These are phyloP conservation scores for Termitomyces eurrhizus DNA, from an alignment of 768 basidiomycete species.

Conservation along the genomic window DNA sequence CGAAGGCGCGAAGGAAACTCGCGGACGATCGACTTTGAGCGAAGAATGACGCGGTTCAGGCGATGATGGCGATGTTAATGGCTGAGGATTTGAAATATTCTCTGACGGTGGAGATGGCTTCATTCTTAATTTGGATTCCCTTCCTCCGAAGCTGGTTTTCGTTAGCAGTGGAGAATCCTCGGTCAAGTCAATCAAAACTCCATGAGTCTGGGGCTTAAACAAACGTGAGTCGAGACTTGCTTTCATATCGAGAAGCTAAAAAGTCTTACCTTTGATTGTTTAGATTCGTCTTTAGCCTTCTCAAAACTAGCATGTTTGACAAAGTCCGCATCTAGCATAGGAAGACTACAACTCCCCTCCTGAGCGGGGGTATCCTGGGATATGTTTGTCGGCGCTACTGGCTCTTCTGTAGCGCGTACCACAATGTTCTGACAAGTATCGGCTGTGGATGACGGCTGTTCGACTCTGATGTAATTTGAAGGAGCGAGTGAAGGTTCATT, in stretches of 20 bases:
- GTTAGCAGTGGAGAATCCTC: slow-evolving; percentile 18
- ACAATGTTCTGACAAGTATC: neutral
- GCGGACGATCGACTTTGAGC: slow-evolving; percentile 5
- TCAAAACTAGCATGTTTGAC: neutral
- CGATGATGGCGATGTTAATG: neutral
- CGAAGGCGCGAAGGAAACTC: slow-evolving; percentile 13
- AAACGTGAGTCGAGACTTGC: neutral
- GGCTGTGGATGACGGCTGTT: slow-evolving; percentile 4
- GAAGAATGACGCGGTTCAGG: neutral
- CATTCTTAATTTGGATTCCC: neutral
- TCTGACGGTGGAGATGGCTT: neutral
- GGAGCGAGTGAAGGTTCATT: slow-evolving; percentile 7
- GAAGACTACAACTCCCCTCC: neutral
- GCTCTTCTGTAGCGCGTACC: neutral
- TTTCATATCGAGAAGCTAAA: slow-evolving; percentile 1
- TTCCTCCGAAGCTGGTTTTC: neutral
- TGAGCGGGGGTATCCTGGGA: neutral
- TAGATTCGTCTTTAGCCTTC: slow-evolving; percentile 5
- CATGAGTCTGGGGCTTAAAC: neutral
- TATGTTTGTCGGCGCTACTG: neutral
- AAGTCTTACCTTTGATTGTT: slow-evolving; percentile 3
- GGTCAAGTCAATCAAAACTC: slow-evolving; percentile 44
- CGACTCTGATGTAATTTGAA: slow-evolving; percentile 7
- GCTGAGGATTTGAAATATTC: neutral
- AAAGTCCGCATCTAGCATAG: neutral